Evolutionary conservation across 2,329 filamentous ascomycete genomes (phyloP).

Genomic region (Colletotrichum falcatum): DNA sequence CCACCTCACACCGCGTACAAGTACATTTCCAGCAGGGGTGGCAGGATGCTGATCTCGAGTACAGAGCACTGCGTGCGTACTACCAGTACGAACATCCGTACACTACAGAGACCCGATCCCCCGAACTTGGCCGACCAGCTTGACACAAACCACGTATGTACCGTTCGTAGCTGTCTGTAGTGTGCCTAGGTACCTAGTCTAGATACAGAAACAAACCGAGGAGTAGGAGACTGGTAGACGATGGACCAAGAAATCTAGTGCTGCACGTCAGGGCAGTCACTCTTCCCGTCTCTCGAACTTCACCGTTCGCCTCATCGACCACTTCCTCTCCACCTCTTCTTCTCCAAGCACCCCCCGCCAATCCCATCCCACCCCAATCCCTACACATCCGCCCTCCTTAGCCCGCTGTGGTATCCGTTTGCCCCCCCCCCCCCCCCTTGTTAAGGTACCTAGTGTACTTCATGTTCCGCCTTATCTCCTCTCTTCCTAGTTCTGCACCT

Average conservation of each 20-base stretch:
- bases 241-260: not conserved
- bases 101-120: not conserved
- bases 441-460: slow-evolving; percentile 20
- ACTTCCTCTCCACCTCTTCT: slow-evolving; percentile 31
- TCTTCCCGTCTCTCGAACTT: slow-evolving; percentile 6
- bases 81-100: too few species aligned
- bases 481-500: slow-evolving; percentile 26
- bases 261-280: not conserved
- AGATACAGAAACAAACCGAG: too few species aligned
- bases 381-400: slow-evolving; percentile 39
- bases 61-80: too few species aligned
- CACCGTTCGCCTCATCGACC: slow-evolving; percentile 31
- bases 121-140: slow-evolving; percentile 20
- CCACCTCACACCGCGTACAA: slow-evolving; percentile 2
- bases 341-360: slow-evolving; percentile 27
- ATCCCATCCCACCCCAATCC: slow-evolving; percentile 39
- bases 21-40: not conserved
- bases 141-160: not conserved
- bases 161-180: not conserved
- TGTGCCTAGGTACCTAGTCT: too few species aligned
- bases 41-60: not conserved
- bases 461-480: slow-evolving; percentile 41
- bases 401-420: slow-evolving; percentile 36
- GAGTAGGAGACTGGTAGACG: not conserved
- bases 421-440: slow-evolving; percentile 23